Percentiles rank a stretch among this genome's conserved stretches.
Evolutionary conservation across 495 filamentous ascomycete species (phyloP).

Genomic region (Trichoderma asperelloides): DNA sequence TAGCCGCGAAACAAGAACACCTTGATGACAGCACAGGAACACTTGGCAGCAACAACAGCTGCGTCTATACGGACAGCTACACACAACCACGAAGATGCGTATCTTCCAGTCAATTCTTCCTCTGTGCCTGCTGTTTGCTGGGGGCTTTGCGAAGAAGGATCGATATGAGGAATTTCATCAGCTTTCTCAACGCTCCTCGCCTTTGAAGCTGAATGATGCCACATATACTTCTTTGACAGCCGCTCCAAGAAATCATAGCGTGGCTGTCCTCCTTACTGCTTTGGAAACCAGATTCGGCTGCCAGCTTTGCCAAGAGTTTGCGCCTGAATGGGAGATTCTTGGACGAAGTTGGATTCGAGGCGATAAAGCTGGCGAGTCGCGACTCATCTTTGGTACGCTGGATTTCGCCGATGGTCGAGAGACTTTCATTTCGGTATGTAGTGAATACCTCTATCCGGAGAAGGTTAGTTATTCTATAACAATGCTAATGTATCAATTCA

Average conservation of each 20-base stretch:
- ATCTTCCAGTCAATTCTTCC: slow-evolving; percentile 50
- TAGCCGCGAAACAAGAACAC: neutral
- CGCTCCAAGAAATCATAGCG: slow-evolving; percentile 72
- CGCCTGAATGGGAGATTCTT: slow-evolving; percentile 89
- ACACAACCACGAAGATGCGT: slow-evolving; percentile 34
- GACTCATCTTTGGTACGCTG: slow-evolving; percentile 73
- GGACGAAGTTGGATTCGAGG: slow-evolving; percentile 79
- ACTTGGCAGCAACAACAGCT: slow-evolving; percentile 3
- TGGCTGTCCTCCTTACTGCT: slow-evolving; percentile 79
- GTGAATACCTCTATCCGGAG: neutral
- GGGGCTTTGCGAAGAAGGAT: slow-evolving; percentile 47
- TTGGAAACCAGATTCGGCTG: slow-evolving; percentile 80
- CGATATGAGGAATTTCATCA: slow-evolving; percentile 60
- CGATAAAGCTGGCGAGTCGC: slow-evolving; percentile 60
- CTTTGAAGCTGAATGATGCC: slow-evolving; percentile 67
- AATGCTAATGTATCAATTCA: neutral
- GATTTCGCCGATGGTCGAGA: slow-evolving; percentile 81
- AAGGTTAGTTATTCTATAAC: neutral
- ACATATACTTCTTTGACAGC: slow-evolving; percentile 67
- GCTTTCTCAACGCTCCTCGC: slow-evolving; percentile 54
- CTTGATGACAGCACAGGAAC: slow-evolving; percentile 3
- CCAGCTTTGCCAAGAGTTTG: slow-evolving; percentile 77
- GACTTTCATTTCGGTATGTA: slow-evolving; percentile 79
- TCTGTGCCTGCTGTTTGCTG: slow-evolving; percentile 42
- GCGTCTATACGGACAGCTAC: neutral